phyloP scores from a whole-genome alignment of 140 eudicot species.

The Erigeron philadelphicus region DNA sequence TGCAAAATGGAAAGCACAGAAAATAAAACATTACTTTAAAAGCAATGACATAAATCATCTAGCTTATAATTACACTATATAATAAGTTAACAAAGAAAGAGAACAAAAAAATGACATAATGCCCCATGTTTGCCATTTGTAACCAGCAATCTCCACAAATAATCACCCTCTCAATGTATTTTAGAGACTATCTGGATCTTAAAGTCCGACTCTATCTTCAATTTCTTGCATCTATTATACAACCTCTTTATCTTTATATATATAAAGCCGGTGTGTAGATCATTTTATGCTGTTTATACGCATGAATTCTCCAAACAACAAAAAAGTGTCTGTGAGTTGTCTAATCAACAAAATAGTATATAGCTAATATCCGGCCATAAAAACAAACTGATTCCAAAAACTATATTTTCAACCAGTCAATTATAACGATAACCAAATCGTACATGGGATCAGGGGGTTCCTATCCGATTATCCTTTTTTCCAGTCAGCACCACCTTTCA shows the following conservation, averaged over 20 bases:
- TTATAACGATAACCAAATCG: neutral
- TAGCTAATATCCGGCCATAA: neutral
- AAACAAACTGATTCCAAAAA: neutral
- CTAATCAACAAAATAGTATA: neutral
- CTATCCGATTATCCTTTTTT: no score
- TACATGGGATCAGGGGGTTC: no score
- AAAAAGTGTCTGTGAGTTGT: neutral
- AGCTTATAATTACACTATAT: neutral
- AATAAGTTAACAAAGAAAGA: constrained; percentile 3
- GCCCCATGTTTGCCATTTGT: neutral
- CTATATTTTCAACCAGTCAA: neutral
- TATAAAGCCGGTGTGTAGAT: neutral
- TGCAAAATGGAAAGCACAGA: constrained; percentile 31
- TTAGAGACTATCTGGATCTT: neutral
- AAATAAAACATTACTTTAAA: constrained; percentile 14
- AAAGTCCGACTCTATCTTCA: no score
- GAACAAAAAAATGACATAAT: neutral
- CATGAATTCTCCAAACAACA: neutral
- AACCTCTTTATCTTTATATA: neutral
- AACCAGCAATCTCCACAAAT: neutral
- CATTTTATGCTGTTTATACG: neutral
- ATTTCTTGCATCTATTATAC: no score
- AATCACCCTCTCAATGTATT: neutral
- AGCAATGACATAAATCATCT: constrained; percentile 8
- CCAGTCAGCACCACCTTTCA: no score